phyloP scores from a whole-genome alignment of 179 eudicot species.

The Silene coronaria region DNA sequence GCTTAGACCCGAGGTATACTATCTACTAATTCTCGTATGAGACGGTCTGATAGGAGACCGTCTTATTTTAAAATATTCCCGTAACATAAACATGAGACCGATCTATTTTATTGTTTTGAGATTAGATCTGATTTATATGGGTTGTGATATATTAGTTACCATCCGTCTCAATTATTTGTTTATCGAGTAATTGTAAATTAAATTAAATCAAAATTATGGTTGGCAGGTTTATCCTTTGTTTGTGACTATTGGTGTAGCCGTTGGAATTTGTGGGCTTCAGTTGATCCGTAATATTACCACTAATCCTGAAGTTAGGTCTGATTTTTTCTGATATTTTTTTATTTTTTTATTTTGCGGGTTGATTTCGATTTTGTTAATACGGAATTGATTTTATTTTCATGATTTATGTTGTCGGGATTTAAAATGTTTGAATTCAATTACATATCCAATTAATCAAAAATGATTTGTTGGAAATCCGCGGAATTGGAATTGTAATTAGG shows the following conservation, averaged over 20 bases:
- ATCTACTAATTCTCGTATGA: not conserved
- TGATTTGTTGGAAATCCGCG: no score
- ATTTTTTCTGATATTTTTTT: not conserved
- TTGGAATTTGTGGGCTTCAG: conserved; percentile 77
- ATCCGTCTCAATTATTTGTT: not conserved
- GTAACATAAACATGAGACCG: no score
- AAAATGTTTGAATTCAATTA: no score
- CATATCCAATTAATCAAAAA: no score
- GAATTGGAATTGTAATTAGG: no score
- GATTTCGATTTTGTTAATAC: not conserved
- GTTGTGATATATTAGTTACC: not conserved
- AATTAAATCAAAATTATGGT: not conserved
- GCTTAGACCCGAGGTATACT: conserved; percentile 85
- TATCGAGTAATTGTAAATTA: no score
- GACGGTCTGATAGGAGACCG: not conserved
- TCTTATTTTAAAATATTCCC: not conserved
- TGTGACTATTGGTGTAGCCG: conserved; percentile 78
- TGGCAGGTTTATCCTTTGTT: conserved; percentile 75
- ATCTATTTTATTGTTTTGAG: not conserved
- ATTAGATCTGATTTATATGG: conserved; percentile 6
- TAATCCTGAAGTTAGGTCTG: conserved; percentile 93
- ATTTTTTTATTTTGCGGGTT: not conserved
- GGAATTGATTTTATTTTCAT: no score
- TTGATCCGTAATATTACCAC: conserved; percentile 62
- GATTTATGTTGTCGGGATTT: no score